phyloP scores from a whole-genome alignment of 192 early-diverging fungal genomes.

The Jimgerdemannia lactiflua region DNA sequence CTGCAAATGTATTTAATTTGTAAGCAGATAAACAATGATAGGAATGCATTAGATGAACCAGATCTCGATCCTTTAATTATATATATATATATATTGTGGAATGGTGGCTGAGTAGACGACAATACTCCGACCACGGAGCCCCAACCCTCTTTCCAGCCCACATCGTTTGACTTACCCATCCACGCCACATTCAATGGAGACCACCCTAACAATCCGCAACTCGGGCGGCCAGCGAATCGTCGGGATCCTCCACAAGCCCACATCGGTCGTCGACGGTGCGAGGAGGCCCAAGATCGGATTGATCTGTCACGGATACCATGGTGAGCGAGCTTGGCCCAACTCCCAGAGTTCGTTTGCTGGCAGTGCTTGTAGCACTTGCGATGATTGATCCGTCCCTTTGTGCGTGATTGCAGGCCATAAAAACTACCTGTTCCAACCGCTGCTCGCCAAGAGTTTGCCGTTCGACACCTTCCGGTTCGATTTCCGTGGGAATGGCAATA shows the following conservation, averaged over 20 bases:
- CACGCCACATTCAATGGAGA: background rate
- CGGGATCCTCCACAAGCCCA: background rate
- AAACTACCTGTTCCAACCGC: constrained; percentile 30
- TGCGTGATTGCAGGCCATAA: constrained; percentile 23
- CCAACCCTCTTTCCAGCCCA: too few relatives aligned
- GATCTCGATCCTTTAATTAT: too few relatives aligned
- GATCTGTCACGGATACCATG: background rate
- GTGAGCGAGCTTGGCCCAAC: background rate
- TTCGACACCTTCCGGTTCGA: constrained; percentile 34
- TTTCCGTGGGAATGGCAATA: constrained; percentile 36
- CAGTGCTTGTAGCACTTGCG: background rate
- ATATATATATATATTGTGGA: too few relatives aligned
- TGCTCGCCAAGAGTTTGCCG: constrained; percentile 28
- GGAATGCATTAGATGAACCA: too few relatives aligned
- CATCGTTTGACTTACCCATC: too few relatives aligned
- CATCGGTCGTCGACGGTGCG: background rate
- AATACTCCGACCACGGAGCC: too few relatives aligned
- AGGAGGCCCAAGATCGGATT: background rate
- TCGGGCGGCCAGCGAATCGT: background rate
- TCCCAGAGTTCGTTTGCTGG: background rate
- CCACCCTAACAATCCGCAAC: background rate
- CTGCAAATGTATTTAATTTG: too few relatives aligned
- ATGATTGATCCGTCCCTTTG: background rate
- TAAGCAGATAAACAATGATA: too few relatives aligned
- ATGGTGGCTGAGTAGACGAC: too few relatives aligned